phyloP scores from a whole-genome alignment of 2,329 filamentous ascomycete species.

The Arachnomyces sp. region DNA sequence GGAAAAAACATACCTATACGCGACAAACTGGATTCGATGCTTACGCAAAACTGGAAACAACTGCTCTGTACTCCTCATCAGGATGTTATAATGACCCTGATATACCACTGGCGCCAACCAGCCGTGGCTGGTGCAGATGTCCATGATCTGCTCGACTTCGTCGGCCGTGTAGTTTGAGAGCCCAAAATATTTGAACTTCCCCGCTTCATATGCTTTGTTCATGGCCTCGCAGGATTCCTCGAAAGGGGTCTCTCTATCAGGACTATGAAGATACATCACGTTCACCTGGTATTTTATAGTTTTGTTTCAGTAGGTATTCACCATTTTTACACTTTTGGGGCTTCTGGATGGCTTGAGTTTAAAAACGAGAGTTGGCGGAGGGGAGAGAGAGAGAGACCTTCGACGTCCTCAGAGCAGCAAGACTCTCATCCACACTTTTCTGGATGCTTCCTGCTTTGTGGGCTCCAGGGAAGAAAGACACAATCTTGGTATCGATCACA shows the following conservation, averaged over 20 bases:
- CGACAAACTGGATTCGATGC: slow-evolving; percentile 38
- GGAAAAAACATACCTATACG: slow-evolving; percentile 22
- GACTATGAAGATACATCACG: slow-evolving; percentile 39
- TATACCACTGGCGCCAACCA: slow-evolving; percentile 41
- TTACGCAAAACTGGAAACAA: slow-evolving; percentile 38
- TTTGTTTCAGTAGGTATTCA: neutral
- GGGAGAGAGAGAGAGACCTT: neutral
- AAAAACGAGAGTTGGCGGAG: neutral
- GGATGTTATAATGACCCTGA: slow-evolving; percentile 43
- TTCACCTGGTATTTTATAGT: slow-evolving; percentile 18
- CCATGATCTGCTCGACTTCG: slow-evolving; percentile 38
- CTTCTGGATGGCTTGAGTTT: no score
- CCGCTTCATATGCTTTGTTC: slow-evolving; percentile 32
- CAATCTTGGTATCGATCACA: slow-evolving; percentile 19
- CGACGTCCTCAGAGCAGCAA: slow-evolving; percentile 17
- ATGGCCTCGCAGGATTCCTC: slow-evolving; percentile 38
- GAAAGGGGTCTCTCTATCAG: slow-evolving; percentile 38
- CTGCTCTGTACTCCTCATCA: slow-evolving; percentile 37
- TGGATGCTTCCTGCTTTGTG: slow-evolving; percentile 20
- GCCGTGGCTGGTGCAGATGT: slow-evolving; percentile 36
- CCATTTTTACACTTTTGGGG: slow-evolving; percentile 12
- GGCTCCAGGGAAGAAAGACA: slow-evolving; percentile 18
- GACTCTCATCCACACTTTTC: slow-evolving; percentile 17
- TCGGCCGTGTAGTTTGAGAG: slow-evolving; percentile 40
- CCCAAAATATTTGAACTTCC: slow-evolving; percentile 41